Evolutionary conservation across 192 early-diverging fungal genomes (phyloP).

Genomic region (Entomortierella beljakovae): DNA sequence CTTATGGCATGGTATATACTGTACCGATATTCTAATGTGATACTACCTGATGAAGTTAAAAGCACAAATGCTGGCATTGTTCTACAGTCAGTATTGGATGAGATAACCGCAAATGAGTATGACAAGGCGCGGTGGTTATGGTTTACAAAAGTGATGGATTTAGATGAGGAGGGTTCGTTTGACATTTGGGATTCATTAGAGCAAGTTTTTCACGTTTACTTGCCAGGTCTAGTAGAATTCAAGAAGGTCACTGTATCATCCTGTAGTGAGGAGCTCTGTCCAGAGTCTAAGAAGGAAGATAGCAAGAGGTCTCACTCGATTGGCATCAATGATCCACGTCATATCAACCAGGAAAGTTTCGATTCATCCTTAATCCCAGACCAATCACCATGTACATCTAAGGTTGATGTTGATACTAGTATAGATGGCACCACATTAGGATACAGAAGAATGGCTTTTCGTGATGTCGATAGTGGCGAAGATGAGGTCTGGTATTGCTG

Average conservation of each 20-base stretch:
- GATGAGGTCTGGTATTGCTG: background rate
- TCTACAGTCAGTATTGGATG: background rate
- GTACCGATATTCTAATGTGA: background rate
- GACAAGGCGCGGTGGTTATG: constrained; percentile 16
- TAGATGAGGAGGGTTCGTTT: background rate
- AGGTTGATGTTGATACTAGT: background rate
- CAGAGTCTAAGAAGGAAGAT: background rate
- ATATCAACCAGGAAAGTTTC: constrained; percentile 5
- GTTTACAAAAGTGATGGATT: background rate
- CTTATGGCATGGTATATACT: constrained; percentile 25
- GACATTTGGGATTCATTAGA: background rate
- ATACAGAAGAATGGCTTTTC: background rate
- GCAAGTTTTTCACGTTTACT: background rate
- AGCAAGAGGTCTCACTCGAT: background rate
- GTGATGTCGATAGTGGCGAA: constrained; percentile 3
- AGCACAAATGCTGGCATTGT: constrained; percentile 1
- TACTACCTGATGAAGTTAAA: background rate
- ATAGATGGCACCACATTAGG: background rate
- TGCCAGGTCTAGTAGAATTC: constrained; percentile 1
- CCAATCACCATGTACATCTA: background rate
- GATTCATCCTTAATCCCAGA: background rate
- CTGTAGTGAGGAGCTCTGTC: background rate
- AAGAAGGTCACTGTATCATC: no score
- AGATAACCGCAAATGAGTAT: constrained; percentile 4
- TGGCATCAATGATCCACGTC: background rate